Evolutionary conservation across 768 basidiomycete genomes (phyloP), one percentile per base, ranked within the genome.

Genomic region (Suillus placidus): DNA sequence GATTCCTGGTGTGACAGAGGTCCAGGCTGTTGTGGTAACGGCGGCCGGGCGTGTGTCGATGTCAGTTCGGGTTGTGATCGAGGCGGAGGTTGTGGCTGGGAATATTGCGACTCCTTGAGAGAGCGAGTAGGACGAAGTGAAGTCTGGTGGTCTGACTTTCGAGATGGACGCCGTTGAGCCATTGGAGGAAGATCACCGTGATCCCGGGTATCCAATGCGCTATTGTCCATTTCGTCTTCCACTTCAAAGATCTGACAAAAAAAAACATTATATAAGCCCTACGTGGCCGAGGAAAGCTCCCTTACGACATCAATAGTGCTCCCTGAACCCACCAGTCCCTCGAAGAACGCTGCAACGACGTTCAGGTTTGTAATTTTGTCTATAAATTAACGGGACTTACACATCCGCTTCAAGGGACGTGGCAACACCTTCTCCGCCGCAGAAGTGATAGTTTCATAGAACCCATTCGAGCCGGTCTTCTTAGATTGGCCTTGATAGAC

Each of bases 251-350:
- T 87, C 88, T 93, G 63, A 45, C 20, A 45, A 51, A 14, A 23
- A 47, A 30, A 20, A 61, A 9, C 23, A 6, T 71, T 30, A 71
- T 61, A 20, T 20, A 47, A 18, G 0, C 14, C n/a, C 16, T 1
- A 13, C 18, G 20, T 23, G 13, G 26, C 64, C 51, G 40, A 32
- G 42, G n/a, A 23, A 38, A 47, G 63, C 16, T 20, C 40, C 62
- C 87, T 23, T 72, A 93, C 92, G 8, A 87, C 85, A 69, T 90
- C 89, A 64, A 95, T 94, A 70, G 93, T 90, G 4, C 84, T 81
- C 65, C 83, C 87, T 2, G 86, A 82, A 3, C 93, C 92, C n/a
- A 83, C 87, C 16, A 94, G 75, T 12, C 90, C 89, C 69, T 95
- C 94, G 65, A 95, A 88, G 55, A 94, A 81, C 26, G 88, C 93